A percentile compares a stretch with the other conserved stretches of the same genome.
These are phyloP conservation scores for Debaryomyces castellii DNA, from an alignment of 805 yeast species.

Conservation along the genomic window DNA sequence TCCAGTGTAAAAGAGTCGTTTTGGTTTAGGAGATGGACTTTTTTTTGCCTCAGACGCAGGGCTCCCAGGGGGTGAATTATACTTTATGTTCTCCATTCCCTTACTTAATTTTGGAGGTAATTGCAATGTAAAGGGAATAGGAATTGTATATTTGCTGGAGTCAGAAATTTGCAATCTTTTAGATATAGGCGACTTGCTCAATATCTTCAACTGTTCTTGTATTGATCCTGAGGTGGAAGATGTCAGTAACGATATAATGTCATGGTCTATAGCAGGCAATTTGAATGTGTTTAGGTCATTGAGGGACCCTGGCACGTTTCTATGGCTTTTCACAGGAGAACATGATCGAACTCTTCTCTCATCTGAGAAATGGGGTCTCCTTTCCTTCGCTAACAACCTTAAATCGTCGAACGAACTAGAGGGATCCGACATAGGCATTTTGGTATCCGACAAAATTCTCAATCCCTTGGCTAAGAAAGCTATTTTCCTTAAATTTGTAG, in stretches of 20 bases:
- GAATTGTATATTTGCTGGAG: slow-evolving; percentile 31
- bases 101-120: slow-evolving; percentile 40
- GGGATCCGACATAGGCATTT: not conserved
- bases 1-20: slow-evolving; percentile 34
- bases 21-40: slow-evolving; percentile 10
- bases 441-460: not conserved
- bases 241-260: slow-evolving; percentile 7
- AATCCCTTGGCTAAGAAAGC: not conserved
- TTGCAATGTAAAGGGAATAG: slow-evolving; percentile 41
- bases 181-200: slow-evolving; percentile 37
- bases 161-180: slow-evolving; percentile 34
- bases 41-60: slow-evolving; percentile 12
- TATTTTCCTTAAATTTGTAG: not conserved
- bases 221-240: slow-evolving; percentile 18
- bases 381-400: not conserved
- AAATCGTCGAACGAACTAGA: not conserved
- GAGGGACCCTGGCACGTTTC: slow-evolving; percentile 18
- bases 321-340: slow-evolving; percentile 35
- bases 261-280: not conserved
- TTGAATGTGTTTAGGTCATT: slow-evolving; percentile 23
- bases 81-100: not conserved
- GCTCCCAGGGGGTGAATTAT: not conserved
- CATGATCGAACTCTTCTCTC: slow-evolving; percentile 31
- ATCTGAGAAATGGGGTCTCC: not conserved
- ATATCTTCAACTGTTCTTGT: slow-evolving; percentile 21